Conservation (phyloP, 352 stramenopile genomes). For the Phytophthora pistaciae region DNA sequence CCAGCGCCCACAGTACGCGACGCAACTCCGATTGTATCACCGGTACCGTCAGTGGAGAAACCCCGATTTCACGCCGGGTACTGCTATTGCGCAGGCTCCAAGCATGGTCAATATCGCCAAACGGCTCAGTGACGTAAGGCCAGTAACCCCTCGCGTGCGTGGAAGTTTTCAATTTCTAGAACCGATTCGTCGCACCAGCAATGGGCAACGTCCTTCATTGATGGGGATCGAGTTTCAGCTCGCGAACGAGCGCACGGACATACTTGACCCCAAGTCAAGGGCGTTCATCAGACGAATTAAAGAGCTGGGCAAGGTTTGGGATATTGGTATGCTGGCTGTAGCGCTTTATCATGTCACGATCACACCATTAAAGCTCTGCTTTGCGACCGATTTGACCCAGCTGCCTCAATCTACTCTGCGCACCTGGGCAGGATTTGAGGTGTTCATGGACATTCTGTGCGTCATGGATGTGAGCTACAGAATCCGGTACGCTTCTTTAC, state of each 20-base stretch:
- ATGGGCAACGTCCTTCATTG: slow-evolving; percentile 7
- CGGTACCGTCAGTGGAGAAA: slow-evolving; percentile 48
- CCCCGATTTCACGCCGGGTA: neutral
- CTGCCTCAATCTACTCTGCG: slow-evolving; percentile 28
- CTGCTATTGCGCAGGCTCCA: neutral
- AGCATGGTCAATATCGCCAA: neutral
- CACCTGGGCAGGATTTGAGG: slow-evolving; percentile 57
- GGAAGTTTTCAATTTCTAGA: slow-evolving; percentile 23
- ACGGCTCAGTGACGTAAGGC: neutral
- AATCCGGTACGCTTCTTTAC: slow-evolving; percentile 43
- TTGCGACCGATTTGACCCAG: slow-evolving; percentile 52
- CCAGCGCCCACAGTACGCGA: slow-evolving; percentile 60
- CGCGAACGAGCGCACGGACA: slow-evolving; percentile 17
- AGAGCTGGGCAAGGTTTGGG: slow-evolving; percentile 54
- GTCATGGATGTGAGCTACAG: slow-evolving; percentile 54
- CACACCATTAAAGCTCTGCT: slow-evolving; percentile 71
- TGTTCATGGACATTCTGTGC: slow-evolving; percentile 63
- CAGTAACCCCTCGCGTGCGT: slow-evolving; percentile 8
- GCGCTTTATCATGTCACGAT: slow-evolving; percentile 52
- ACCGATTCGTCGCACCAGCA: slow-evolving; percentile 11
- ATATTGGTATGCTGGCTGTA: slow-evolving; percentile 55
- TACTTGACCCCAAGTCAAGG: slow-evolving; percentile 28
- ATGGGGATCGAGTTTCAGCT: slow-evolving; percentile 19
- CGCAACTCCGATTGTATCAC: slow-evolving; percentile 59
- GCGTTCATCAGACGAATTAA: slow-evolving; percentile 57